Evolutionary conservation across 805 yeast species (phyloP).

Genomic region (Zygosaccharomyces bisporus): DNA sequence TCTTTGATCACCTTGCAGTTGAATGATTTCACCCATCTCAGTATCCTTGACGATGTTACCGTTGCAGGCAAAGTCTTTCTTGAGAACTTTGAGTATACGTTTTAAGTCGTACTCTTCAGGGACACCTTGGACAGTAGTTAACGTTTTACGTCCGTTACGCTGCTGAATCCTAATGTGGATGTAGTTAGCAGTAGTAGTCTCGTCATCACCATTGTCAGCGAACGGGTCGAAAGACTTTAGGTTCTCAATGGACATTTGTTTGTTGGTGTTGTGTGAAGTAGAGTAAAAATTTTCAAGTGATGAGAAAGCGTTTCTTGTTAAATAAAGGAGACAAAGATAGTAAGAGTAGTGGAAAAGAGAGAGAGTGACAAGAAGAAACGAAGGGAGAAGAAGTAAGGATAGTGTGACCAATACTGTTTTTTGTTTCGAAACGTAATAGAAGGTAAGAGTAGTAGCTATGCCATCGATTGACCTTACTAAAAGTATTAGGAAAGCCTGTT

Average conservation of each 20-base stretch:
- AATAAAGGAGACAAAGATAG: constrained; percentile 2
- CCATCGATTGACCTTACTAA: constrained; percentile 40
- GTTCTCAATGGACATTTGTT: constrained; percentile 73
- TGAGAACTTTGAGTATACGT: constrained; percentile 86
- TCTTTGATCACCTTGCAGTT: constrained; percentile 98
- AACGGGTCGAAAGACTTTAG: constrained; percentile 89
- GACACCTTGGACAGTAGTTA: constrained; percentile 97
- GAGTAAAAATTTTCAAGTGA: constrained; percentile 8
- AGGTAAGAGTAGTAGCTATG: constrained; percentile 13
- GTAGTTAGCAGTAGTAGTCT: constrained; percentile 91
- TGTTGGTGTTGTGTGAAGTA: constrained; percentile 4
- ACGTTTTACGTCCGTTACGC: constrained; percentile 98
- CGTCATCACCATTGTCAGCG: constrained; percentile 99
- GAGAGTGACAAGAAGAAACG: not conserved
- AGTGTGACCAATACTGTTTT: too few relatives aligned
- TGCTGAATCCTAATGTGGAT: constrained; percentile 98
- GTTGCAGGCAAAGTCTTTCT: constrained; percentile 98
- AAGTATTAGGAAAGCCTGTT: constrained; percentile 70
- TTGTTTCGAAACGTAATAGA: too few relatives aligned
- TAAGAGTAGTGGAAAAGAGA: not conserved
- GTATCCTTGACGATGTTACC: constrained; percentile 97
- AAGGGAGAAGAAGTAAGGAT: not conserved
- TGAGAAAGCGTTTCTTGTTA: not conserved
- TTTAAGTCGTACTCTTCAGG: constrained; percentile 93
- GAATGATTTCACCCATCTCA: constrained; percentile 94